Conservation (phyloP, 2,329 filamentous ascomycete genomes). For the Tolypocladium endophyticum region DNA sequence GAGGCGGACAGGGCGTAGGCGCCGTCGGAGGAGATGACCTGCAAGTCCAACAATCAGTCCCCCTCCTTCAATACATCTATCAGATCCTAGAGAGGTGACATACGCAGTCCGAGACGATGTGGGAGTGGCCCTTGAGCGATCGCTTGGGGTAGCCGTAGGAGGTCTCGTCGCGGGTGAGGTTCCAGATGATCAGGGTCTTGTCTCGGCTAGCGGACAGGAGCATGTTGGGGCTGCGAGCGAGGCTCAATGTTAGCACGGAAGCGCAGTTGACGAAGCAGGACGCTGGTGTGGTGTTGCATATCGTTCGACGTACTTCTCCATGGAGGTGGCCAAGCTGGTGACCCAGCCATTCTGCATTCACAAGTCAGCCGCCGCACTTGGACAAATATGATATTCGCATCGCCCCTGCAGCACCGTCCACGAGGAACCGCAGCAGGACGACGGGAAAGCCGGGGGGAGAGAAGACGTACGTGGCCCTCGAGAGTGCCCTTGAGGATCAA, state of each 20-base stretch:
- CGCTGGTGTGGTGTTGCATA: background rate
- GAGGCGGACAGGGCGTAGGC: constrained; percentile 97
- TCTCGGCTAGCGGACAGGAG: constrained; percentile 94
- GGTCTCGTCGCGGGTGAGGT: constrained; percentile 96
- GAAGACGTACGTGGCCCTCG: constrained; percentile 76
- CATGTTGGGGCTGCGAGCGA: constrained; percentile 77
- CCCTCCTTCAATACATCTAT: constrained; percentile 2
- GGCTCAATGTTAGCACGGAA: constrained; percentile 8
- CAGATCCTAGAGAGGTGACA: constrained; percentile 30
- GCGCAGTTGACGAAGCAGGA: background rate
- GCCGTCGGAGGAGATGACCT: constrained; percentile 99
- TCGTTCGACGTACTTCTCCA: constrained; percentile 73
- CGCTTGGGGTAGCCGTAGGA: constrained; percentile 99
- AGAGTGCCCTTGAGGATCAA: constrained; percentile 94
- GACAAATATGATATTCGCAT: background rate
- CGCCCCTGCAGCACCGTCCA: background rate
- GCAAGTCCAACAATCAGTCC: constrained; percentile 15
- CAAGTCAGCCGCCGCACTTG: constrained; percentile 11
- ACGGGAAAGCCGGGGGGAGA: constrained; percentile 6
- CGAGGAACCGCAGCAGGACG: constrained; percentile 4
- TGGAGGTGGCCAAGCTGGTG: constrained; percentile 93
- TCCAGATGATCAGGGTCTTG: constrained; percentile 99
- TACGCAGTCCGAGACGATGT: constrained; percentile 99
- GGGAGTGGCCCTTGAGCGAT: constrained; percentile 96
- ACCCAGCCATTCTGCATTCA: constrained; percentile 78